These are phyloP conservation scores for Trebouxiophyceae sp. DNA, from an alignment of 163 green algal species.

Conservation along the genomic window DNA sequence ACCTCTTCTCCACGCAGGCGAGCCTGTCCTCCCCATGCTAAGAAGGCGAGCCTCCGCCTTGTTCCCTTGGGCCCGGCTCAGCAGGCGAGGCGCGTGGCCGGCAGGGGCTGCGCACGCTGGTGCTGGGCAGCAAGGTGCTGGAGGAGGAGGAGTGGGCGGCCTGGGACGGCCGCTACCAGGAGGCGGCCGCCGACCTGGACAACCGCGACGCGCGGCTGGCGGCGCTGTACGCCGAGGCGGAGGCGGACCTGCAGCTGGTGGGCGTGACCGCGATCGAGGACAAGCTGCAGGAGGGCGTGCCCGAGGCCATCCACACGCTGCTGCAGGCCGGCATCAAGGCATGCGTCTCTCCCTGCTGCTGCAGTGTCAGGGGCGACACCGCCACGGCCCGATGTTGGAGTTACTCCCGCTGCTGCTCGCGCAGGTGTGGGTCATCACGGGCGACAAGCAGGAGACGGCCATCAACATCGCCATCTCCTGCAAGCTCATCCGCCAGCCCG, in stretches of 20 bases:
- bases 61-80: too few relatives aligned
- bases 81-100: too few relatives aligned
- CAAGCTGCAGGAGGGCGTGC: conserved; percentile 84
- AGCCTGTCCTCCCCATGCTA: too few relatives aligned
- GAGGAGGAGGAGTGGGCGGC: conserved; percentile 38
- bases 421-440: conserved; percentile 82
- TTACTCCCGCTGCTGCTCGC: conserved; percentile 3
- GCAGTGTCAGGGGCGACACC: too few relatives aligned
- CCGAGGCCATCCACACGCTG: conserved; percentile 62
- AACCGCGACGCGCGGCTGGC: conserved; percentile 50
- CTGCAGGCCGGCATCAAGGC: conserved; percentile 57
- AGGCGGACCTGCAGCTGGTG: conserved; percentile 70
- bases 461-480: conserved; percentile 77
- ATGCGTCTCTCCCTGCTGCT: too few relatives aligned
- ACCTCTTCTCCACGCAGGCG: conserved; percentile 54
- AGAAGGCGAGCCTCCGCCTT: too few relatives aligned
- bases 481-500: conserved; percentile 48
- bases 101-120: conserved; percentile 74
- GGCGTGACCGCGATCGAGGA: conserved; percentile 87
- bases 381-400: too few relatives aligned
- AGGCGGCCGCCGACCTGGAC: conserved; percentile 36
- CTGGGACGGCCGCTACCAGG: conserved; percentile 58
- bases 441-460: conserved; percentile 82
- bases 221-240: conserved; percentile 54
- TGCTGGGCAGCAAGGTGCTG: conserved; percentile 55